Percentiles rank a stretch among this genome's conserved stretches.
Conservation (phyloP, 306 rosid species). For the Cucumis cinereus region DNA sequence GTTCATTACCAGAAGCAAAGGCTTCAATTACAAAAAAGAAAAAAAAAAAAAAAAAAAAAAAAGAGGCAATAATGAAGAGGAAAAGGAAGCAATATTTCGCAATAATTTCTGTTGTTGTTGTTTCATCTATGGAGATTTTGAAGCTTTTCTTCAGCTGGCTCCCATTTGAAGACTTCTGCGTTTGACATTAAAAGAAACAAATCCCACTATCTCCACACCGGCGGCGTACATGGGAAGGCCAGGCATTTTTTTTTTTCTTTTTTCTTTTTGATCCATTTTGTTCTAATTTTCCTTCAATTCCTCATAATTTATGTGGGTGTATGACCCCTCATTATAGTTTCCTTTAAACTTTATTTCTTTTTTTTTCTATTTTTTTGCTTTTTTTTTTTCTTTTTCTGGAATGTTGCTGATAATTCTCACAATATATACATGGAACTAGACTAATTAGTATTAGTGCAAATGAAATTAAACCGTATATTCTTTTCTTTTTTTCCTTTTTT, state of each 20-base stretch:
- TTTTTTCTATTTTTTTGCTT: not conserved
- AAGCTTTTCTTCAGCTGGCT: not conserved
- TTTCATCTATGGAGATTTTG: not conserved
- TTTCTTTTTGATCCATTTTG: not conserved
- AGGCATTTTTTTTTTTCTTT: not conserved
- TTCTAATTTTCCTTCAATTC: not conserved
- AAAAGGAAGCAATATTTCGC: not conserved
- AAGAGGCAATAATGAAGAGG: not conserved
- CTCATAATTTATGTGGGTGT: not conserved
- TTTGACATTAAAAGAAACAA: not conserved
- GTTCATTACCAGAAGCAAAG: not conserved
- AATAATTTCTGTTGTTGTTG: not conserved
- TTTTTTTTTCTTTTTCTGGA: not conserved
- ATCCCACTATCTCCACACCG: not conserved
- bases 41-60: no score
- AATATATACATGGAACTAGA: not conserved
- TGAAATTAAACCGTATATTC: not conserved
- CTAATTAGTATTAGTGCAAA: not conserved
- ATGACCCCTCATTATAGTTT: not conserved
- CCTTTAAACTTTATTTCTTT: not conserved
- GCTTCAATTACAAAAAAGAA: no score
- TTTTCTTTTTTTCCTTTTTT: no score
- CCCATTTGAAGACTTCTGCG: not conserved
- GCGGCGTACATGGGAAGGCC: constrained; percentile 19
- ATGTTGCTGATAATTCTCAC: not conserved